Evolutionary conservation across 306 rosid species (phyloP).

Genomic region (Lathyrus aphaca): DNA sequence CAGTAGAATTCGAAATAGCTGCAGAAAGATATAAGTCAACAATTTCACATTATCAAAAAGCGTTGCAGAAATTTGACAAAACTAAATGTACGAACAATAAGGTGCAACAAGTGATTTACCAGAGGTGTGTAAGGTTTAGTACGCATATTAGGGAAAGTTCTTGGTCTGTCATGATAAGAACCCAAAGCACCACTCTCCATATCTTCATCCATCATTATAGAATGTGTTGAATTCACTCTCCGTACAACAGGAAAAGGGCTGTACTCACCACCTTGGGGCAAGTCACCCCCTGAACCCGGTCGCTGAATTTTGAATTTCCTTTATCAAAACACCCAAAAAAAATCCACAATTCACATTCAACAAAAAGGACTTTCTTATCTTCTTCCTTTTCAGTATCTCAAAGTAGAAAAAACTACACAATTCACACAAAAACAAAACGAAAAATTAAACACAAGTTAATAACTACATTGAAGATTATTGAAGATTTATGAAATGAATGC

Average conservation of each 20-base stretch:
- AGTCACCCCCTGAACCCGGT: conserved; percentile 93
- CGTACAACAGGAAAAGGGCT: conserved; percentile 68
- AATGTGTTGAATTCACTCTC: conserved; percentile 70
- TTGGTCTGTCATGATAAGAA: conserved; percentile 73
- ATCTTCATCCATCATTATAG: conserved; percentile 66
- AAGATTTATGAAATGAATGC: background rate
- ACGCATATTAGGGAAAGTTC: conserved; percentile 93
- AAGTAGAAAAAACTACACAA: no score
- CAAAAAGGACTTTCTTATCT: no score
- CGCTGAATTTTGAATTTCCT: conserved; percentile 80
- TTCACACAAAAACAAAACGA: no score
- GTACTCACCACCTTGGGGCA: conserved; percentile 94
- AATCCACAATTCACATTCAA: conserved; percentile 1
- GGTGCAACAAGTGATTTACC: conserved; percentile 41
- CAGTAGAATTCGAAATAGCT: conserved; percentile 79
- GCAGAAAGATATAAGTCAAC: conserved; percentile 39
- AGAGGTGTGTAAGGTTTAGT: conserved; percentile 80
- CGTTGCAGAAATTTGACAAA: no score
- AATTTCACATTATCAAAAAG: background rate
- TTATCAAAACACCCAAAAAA: conserved; percentile 30
- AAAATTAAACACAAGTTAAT: background rate
- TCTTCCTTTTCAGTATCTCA: no score
- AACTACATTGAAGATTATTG: background rate
- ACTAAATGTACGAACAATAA: no score
- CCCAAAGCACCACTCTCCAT: conserved; percentile 72